Evolutionary conservation across 176 grass and related monocot species (phyloP).

Genomic region (Aechmea fasciata): DNA sequence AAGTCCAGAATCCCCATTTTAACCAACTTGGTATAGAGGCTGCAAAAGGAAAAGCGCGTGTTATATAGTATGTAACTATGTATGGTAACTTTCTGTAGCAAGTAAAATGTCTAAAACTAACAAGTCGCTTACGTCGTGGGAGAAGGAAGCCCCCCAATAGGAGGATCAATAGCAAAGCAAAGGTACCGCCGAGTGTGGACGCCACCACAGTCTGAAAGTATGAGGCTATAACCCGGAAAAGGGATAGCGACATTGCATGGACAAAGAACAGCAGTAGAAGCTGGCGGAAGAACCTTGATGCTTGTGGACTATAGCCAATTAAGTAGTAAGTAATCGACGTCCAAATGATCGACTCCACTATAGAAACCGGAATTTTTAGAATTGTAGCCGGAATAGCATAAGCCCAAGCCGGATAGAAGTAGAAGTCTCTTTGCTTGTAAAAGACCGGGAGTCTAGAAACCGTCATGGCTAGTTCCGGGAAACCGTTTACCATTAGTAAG

Average conservation of each 20-base stretch:
- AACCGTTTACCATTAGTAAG: constrained; percentile 60
- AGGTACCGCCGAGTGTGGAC: constrained; percentile 23
- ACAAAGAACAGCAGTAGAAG: constrained; percentile 49
- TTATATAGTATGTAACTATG: neutral
- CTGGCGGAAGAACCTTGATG: constrained; percentile 52
- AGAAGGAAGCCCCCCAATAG: constrained; percentile 71
- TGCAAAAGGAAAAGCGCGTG: constrained; percentile 11
- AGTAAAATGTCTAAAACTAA: neutral
- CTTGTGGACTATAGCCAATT: constrained; percentile 65
- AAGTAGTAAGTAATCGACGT: constrained; percentile 72
- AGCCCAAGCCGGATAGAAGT: constrained; percentile 85
- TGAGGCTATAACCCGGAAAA: constrained; percentile 53
- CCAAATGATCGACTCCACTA: constrained; percentile 60
- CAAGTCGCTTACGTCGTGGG: constrained; percentile 39
- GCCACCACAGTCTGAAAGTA: constrained; percentile 39
- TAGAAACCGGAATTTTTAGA: constrained; percentile 63
- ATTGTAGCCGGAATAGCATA: constrained; percentile 63
- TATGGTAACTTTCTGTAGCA: neutral
- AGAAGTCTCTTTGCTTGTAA: constrained; percentile 66
- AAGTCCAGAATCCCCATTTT: constrained; percentile 90
- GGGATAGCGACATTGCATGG: constrained; percentile 40
- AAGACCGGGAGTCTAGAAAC: constrained; percentile 56
- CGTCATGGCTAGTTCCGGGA: constrained; percentile 65
- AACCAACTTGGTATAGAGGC: constrained; percentile 66
- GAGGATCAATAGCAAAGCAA: constrained; percentile 23